phyloP scores from a whole-genome alignment of 495 filamentous ascomycete species.

The Hapsidospora chrysogenum region DNA sequence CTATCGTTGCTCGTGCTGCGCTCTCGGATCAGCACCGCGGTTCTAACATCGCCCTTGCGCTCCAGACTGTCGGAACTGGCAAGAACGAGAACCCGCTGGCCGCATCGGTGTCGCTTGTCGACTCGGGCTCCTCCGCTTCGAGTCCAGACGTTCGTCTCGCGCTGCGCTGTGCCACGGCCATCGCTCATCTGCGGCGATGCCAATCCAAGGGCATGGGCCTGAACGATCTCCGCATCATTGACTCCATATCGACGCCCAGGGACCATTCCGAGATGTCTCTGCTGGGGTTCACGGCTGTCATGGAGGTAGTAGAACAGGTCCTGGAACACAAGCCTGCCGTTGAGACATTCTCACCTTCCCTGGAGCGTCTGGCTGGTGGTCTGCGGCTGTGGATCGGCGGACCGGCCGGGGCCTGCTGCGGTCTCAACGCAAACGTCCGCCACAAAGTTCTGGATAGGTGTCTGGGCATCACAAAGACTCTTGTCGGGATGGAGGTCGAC shows the following conservation, averaged over 20 bases:
- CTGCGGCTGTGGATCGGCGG: constrained; percentile 39
- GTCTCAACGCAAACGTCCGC: constrained; percentile 26
- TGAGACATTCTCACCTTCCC: constrained; percentile 21
- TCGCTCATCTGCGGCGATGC: constrained; percentile 44
- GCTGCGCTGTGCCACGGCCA: constrained; percentile 67
- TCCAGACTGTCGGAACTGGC: constrained; percentile 29
- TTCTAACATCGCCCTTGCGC: constrained; percentile 35
- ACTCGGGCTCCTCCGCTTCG: constrained; percentile 10
- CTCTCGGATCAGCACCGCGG: constrained; percentile 35
- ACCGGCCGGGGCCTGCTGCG: constrained; percentile 20
- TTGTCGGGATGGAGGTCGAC: constrained; percentile 34
- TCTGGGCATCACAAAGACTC: constrained; percentile 26
- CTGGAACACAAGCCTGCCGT: constrained; percentile 35
- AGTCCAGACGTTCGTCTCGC: constrained; percentile 52
- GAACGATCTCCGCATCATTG: constrained; percentile 26
- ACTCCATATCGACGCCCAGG: constrained; percentile 16
- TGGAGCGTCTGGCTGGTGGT: constrained; percentile 35
- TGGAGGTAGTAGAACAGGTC: constrained; percentile 46
- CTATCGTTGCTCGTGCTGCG: constrained; percentile 55
- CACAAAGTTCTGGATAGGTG: constrained; percentile 31
- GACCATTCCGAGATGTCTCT: constrained; percentile 38
- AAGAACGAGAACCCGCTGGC: constrained; percentile 10
- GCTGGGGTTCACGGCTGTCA: constrained; percentile 62
- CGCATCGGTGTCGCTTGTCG: constrained; percentile 8
- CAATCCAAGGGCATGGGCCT: constrained; percentile 17